Evolutionary conservation across 495 filamentous ascomycete genomes (phyloP).

Genomic region (Emericellopsis terricola): DNA sequence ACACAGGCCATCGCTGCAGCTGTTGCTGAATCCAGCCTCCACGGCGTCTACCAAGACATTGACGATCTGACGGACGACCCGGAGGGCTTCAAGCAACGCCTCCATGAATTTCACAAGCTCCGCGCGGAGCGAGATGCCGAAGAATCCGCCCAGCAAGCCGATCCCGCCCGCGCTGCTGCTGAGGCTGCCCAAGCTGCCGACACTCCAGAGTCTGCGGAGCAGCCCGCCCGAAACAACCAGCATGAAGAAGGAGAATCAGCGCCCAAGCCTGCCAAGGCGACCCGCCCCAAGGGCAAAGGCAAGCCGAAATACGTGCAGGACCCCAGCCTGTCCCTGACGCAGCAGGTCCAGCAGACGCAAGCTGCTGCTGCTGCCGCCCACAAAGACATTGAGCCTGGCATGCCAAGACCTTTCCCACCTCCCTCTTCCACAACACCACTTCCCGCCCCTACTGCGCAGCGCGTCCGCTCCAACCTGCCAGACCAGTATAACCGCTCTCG

Average conservation of each 20-base stretch:
- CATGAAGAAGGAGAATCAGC: no score
- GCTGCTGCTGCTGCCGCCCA: slow-evolving; percentile 24
- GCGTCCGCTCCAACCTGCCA: slow-evolving; percentile 65
- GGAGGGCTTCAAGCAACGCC: slow-evolving; percentile 30
- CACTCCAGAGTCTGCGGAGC: no score
- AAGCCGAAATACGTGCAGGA: slow-evolving; percentile 5
- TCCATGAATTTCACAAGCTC: slow-evolving; percentile 36
- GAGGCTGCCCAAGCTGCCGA: slow-evolving; percentile 3
- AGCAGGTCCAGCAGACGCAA: slow-evolving; percentile 71
- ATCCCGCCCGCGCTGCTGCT: slow-evolving; percentile 4
- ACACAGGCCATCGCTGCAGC: no score
- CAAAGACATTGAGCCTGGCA: slow-evolving; percentile 39
- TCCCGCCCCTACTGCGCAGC: slow-evolving; percentile 72
- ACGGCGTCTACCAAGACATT: slow-evolving; percentile 12
- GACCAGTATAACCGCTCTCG: slow-evolving; percentile 61
- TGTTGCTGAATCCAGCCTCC: slow-evolving; percentile 9
- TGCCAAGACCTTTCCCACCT: slow-evolving; percentile 60
- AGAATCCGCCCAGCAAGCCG: slow-evolving; percentile 7
- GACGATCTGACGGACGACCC: slow-evolving; percentile 29
- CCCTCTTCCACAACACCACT: slow-evolving; percentile 45
- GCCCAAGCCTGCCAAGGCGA: not conserved
- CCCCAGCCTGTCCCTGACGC: slow-evolving; percentile 47
- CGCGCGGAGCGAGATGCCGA: slow-evolving; percentile 38
- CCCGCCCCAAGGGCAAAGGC: not conserved
- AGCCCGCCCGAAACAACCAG: no score